Evolutionary conservation across 176 grass and related monocot species (phyloP).

Genomic region (Cenchrus fungigraminus): DNA sequence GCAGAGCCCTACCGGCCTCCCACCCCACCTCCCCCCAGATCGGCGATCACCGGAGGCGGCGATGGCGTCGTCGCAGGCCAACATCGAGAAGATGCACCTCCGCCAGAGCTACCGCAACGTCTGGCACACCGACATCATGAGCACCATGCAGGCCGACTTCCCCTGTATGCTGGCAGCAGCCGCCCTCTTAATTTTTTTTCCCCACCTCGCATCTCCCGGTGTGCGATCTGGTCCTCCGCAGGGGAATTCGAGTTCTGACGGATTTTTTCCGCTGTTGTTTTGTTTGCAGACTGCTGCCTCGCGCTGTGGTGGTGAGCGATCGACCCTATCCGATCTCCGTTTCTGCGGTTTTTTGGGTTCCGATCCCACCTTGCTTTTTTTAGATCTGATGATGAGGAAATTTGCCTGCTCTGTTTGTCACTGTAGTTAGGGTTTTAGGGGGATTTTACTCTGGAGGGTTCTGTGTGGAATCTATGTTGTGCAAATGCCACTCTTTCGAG

Average conservation of each 20-base stretch:
- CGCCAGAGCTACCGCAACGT: constrained; percentile 95
- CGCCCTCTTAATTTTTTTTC: neutral
- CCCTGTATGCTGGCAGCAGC: constrained; percentile 64
- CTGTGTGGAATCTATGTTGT: neutral
- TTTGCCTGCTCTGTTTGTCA: neutral
- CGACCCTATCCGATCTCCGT: neutral
- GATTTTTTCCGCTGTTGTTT: neutral
- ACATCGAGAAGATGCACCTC: constrained; percentile 87
- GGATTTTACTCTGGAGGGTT: neutral
- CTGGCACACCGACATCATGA: constrained; percentile 85
- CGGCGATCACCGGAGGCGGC: constrained; percentile 19
- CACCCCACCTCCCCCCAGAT: constrained; percentile 21
- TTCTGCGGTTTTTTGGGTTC: neutral
- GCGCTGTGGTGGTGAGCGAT: constrained; percentile 86
- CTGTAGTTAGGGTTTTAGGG: neutral
- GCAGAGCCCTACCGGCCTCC: neutral
- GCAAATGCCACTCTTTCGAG: neutral
- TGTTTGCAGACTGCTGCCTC: constrained; percentile 81
- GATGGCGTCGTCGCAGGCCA: constrained; percentile 75
- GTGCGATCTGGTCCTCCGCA: neutral
- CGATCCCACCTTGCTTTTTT: too few relatives aligned
- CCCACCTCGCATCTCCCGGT: neutral
- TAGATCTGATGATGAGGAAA: constrained; percentile 31
- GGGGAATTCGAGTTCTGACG: neutral
- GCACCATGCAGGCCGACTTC: constrained; percentile 75